phyloP scores from a whole-genome alignment of 2,329 filamentous ascomycete genomes.

The Orbilia brochopaga region DNA sequence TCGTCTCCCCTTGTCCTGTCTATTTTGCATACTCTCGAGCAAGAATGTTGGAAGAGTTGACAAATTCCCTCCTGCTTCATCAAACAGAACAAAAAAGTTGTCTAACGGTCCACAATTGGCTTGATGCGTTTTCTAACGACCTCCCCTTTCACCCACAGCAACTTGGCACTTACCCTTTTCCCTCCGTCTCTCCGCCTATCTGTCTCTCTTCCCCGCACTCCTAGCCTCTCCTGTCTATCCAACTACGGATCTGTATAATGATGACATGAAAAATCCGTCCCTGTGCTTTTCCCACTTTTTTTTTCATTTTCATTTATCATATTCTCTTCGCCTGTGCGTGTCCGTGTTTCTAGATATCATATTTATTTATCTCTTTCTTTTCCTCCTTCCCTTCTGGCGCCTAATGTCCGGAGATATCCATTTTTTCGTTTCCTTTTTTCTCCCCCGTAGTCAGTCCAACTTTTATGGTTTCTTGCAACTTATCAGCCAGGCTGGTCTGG shows the following conservation, averaged over 20 bases:
- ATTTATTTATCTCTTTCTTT: constrained; percentile 4
- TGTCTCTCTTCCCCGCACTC: constrained; percentile 17
- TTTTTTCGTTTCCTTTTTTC: neutral
- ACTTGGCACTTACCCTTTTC: constrained; percentile 9
- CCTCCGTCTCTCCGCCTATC: constrained; percentile 15
- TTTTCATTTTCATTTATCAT: constrained; percentile 1
- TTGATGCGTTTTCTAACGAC: constrained; percentile 50
- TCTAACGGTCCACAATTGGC: constrained; percentile 47
- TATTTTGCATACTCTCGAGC: constrained; percentile 54
- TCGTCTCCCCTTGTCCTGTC: constrained; percentile 55
- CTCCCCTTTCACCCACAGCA: constrained; percentile 14
- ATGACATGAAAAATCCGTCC: constrained; percentile 44
- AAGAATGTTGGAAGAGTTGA: constrained; percentile 44
- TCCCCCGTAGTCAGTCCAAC: constrained; percentile 21
- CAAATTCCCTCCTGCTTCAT: constrained; percentile 49
- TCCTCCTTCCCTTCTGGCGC: constrained; percentile 4
- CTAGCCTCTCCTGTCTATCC: constrained; percentile 12
- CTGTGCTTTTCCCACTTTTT: constrained; percentile 12
- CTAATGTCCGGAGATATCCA: neutral
- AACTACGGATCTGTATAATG: constrained; percentile 50
- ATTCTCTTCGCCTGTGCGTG: neutral
- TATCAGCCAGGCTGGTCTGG: neutral
- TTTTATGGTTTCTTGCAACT: constrained; percentile 51
- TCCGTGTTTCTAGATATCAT: constrained; percentile 9
- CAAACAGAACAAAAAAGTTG: constrained; percentile 49